Conservation (phyloP, 306 rosid species). For the Comarum palustre region DNA sequence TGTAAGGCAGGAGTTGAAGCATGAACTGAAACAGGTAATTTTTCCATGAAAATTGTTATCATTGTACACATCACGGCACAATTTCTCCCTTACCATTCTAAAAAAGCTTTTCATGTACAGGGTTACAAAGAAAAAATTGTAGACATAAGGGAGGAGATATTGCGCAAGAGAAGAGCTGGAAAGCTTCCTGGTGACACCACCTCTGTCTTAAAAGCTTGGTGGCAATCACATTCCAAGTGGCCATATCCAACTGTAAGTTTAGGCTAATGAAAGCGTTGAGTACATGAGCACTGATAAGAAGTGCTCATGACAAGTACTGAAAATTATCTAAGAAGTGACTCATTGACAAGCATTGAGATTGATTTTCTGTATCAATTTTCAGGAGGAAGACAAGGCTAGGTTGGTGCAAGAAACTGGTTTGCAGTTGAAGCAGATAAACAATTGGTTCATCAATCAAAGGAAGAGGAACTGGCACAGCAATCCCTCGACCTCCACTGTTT, state of each 20-base stretch:
- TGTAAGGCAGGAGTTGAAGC: conserved; percentile 92
- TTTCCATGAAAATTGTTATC: conserved; percentile 1
- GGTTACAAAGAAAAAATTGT: conserved; percentile 96
- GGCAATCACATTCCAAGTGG: conserved; percentile 97
- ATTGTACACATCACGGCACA: background rate
- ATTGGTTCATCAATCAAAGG: conserved; percentile 98
- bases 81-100: background rate
- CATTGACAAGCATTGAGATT: background rate
- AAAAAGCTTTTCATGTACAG: conserved; percentile 27
- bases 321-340: background rate
- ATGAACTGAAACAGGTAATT: conserved; percentile 78
- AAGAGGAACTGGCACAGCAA: conserved; percentile 99
- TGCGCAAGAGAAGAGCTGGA: conserved; percentile 98
- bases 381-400: conserved; percentile 98
- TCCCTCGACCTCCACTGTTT: conserved; percentile 82
- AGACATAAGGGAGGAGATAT: conserved; percentile 91
- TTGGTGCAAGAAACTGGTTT: conserved; percentile 96
- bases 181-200: conserved; percentile 99
- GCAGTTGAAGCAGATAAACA: conserved; percentile 92
- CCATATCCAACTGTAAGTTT: conserved; percentile 93
- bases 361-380: conserved; percentile 13
- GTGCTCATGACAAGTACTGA: no score
- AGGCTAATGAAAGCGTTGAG: conserved; percentile 9
- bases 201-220: conserved; percentile 92
- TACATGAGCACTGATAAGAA: background rate